Conservation (phyloP, 108 stramenopile genomes). For the Cylindrotheca closterium region DNA sequence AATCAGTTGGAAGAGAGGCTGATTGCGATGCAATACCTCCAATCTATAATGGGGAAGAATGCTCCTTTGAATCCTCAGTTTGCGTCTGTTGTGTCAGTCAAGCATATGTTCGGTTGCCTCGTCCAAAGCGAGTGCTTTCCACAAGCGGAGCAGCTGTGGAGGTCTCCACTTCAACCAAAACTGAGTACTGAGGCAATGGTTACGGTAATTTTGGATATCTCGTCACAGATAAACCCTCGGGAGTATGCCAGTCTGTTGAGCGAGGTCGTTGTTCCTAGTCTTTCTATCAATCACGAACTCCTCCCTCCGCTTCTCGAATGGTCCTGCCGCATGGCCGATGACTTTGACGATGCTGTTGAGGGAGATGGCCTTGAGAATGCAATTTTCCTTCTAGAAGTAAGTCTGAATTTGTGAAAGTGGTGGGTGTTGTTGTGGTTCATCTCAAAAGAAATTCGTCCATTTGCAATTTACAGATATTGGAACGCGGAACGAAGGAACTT, state of each 20-base stretch:
- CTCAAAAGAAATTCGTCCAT: too few relatives aligned
- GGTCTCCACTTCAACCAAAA: slow-evolving; percentile 37
- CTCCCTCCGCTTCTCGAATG: slow-evolving; percentile 59
- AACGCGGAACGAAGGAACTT: slow-evolving; percentile 36
- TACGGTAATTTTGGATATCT: slow-evolving; percentile 41
- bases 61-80: slow-evolving; percentile 7
- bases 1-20: slow-evolving; percentile 19
- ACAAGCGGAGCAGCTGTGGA: slow-evolving; percentile 46
- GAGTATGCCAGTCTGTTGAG: slow-evolving; percentile 52
- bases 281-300: slow-evolving; percentile 62
- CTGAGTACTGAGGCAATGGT: slow-evolving; percentile 43
- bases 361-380: slow-evolving; percentile 49
- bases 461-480: slow-evolving; percentile 11
- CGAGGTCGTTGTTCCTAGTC: slow-evolving; percentile 54
- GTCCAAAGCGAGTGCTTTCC: slow-evolving; percentile 39
- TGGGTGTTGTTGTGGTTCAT: too few relatives aligned
- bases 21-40: slow-evolving; percentile 18
- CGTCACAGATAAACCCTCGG: slow-evolving; percentile 50
- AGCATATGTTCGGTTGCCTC: slow-evolving; percentile 19
- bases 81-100: slow-evolving; percentile 13
- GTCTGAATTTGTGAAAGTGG: slow-evolving; percentile 5
- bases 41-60: slow-evolving; percentile 1
- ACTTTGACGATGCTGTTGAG: slow-evolving; percentile 50
- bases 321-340: slow-evolving; percentile 69
- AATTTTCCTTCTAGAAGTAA: slow-evolving; percentile 54